These are phyloP conservation scores for Daldinia eschscholtzii DNA, from an alignment of 2,329 filamentous ascomycete species.

Conservation along the genomic window DNA sequence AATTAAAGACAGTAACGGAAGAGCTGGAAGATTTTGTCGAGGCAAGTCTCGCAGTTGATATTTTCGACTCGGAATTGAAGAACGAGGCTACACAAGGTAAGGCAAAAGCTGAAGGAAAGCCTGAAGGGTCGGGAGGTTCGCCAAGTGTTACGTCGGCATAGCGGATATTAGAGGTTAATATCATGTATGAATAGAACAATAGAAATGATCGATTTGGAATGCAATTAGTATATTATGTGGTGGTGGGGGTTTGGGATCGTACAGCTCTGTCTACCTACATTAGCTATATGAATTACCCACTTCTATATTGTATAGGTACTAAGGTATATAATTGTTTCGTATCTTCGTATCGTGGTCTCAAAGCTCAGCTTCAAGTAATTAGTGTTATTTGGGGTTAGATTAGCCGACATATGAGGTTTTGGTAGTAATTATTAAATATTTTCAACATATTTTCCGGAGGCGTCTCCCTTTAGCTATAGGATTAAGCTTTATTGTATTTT, in stretches of 20 bases:
- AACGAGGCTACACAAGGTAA: slow-evolving; percentile 63
- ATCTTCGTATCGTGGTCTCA: not conserved
- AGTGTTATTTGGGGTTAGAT: not conserved
- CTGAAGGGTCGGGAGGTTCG: slow-evolving; percentile 38
- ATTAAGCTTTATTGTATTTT: no score
- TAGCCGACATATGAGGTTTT: no score
- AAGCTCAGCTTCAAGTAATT: not conserved
- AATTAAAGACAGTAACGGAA: slow-evolving; percentile 94
- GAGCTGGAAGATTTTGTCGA: slow-evolving; percentile 97
- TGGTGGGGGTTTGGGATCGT: not conserved
- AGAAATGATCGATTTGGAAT: slow-evolving; percentile 2
- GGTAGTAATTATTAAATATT: no score
- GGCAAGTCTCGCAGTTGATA: slow-evolving; percentile 86
- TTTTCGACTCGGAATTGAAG: slow-evolving; percentile 70
- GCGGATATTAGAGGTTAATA: slow-evolving; percentile 5
- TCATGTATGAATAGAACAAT: not conserved
- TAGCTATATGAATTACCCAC: not conserved
- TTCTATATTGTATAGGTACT: not conserved
- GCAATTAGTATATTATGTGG: no score
- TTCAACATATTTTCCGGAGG: no score
- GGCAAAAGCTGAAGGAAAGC: slow-evolving; percentile 41
- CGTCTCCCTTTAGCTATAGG: no score
- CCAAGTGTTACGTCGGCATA: slow-evolving; percentile 29
- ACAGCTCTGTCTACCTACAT: not conserved
- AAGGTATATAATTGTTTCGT: not conserved